phyloP scores from a whole-genome alignment of 176 grass and related monocot genomes.

The Elaeis guineensis region DNA sequence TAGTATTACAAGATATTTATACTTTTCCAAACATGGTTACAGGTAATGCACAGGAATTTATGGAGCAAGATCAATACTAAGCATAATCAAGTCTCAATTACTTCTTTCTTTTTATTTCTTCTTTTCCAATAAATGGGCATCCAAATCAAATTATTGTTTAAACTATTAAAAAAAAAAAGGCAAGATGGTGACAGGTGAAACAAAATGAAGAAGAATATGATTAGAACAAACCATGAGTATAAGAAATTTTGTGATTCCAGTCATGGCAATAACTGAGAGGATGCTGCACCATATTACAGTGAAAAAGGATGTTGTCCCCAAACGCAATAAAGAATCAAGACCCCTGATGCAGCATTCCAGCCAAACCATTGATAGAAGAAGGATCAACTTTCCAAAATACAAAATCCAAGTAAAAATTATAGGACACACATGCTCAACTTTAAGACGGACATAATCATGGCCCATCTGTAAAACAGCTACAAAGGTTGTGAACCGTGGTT shows the following conservation, averaged over 20 bases:
- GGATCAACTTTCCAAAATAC: slow-evolving; percentile 62
- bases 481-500: slow-evolving; percentile 35
- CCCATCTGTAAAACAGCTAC: slow-evolving; percentile 39
- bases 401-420: slow-evolving; percentile 56
- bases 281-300: slow-evolving; percentile 78
- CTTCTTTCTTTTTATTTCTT: no score
- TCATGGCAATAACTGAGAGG: slow-evolving; percentile 75
- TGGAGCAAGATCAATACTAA: no score
- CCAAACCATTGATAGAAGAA: slow-evolving; percentile 75
- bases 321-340: slow-evolving; percentile 72
- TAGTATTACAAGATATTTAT: no score
- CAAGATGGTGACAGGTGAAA: background rate
- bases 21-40: no score
- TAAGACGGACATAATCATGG: slow-evolving; percentile 38
- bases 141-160: no score
- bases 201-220: slow-evolving; percentile 21
- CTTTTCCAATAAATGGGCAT: no score
- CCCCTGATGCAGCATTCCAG: slow-evolving; percentile 84
- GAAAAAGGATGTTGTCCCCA: slow-evolving; percentile 86
- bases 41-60: no score
- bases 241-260: slow-evolving; percentile 72
- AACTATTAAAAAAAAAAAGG: no score
- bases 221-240: slow-evolving; percentile 46
- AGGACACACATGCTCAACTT: slow-evolving; percentile 47
- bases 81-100: no score